Percentiles rank a stretch among this genome's conserved stretches.
Evolutionary conservation across 1,139 yeast species (phyloP).

Genomic region (Kurtzmaniella quercitrusa): DNA sequence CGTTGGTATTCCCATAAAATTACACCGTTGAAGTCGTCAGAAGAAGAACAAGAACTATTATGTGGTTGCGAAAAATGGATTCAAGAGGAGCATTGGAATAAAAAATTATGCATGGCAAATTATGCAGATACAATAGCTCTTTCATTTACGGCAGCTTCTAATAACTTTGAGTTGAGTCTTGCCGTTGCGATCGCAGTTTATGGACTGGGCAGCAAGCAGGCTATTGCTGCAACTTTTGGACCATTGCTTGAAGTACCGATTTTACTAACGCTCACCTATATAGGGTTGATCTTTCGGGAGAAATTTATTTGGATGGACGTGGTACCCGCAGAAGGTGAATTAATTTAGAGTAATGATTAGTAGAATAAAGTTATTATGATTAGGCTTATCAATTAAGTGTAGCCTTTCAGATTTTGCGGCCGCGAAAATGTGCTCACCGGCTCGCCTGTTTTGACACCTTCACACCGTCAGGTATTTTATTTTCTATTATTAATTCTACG

Average conservation of each 20-base stretch:
- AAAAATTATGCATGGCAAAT: constrained; percentile 29
- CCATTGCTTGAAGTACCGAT: constrained; percentile 57
- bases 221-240: constrained; percentile 60
- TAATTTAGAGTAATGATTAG: too few species aligned
- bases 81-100: constrained; percentile 14
- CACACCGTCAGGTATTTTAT: too few species aligned
- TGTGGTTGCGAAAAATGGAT: constrained; percentile 38
- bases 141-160: constrained; percentile 56
- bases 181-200: constrained; percentile 53
- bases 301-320: constrained; percentile 24
- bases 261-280: constrained; percentile 38
- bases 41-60: constrained; percentile 12
- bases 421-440: too few species aligned
- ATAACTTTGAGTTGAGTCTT: constrained; percentile 49
- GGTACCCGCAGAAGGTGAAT: constrained; percentile 10
- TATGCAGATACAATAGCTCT: constrained; percentile 47
- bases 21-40: constrained; percentile 3
- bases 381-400: too few species aligned
- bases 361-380: too few species aligned
- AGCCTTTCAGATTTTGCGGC: too few species aligned
- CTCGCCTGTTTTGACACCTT: too few species aligned
- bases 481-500: too few species aligned
- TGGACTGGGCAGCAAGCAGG: constrained; percentile 51
- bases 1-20: constrained; percentile 20
- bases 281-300: constrained; percentile 31